Conservation (phyloP, 805 yeast genomes). For the Spathaspora hagerdaliae region DNA sequence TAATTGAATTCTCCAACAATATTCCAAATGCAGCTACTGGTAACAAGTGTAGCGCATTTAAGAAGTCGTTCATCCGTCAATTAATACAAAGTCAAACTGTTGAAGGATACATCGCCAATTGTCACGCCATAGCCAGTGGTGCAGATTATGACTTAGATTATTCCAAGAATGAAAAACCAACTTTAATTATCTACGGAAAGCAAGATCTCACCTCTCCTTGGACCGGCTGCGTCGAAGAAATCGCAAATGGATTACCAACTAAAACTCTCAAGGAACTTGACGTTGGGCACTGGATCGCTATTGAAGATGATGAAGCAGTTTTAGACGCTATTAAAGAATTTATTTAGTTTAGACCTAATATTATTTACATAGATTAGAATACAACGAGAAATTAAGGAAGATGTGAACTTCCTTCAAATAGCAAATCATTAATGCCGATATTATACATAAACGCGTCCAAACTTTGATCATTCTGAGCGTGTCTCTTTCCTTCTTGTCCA, state of each 20-base stretch:
- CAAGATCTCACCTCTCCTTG: conserved; percentile 10
- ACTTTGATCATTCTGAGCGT: not conserved
- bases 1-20: conserved; percentile 4
- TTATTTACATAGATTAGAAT: no score
- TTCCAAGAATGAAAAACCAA: conserved; percentile 1
- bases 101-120: conserved; percentile 10
- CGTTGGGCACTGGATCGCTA: conserved; percentile 11
- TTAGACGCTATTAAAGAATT: conserved; percentile 1
- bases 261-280: not conserved
- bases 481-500: not conserved
- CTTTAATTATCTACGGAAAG: conserved; percentile 8
- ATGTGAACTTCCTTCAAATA: conserved; percentile 3
- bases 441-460: conserved; percentile 14
- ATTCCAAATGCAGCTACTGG: conserved; percentile 8
- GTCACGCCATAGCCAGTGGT: conserved; percentile 8
- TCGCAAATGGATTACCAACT: conserved; percentile 1
- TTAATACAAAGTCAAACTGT: conserved; percentile 8
- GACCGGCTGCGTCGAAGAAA: conserved; percentile 6
- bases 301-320: conserved; percentile 7
- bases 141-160: conserved; percentile 7
- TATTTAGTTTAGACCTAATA: not conserved
- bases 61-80: conserved; percentile 9
- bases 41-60: not conserved
- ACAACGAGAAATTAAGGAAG: no score
- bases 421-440: conserved; percentile 14